These are phyloP conservation scores for Chlorencoelia australis DNA, from an alignment of 2,329 filamentous ascomycete species.

Conservation along the genomic window DNA sequence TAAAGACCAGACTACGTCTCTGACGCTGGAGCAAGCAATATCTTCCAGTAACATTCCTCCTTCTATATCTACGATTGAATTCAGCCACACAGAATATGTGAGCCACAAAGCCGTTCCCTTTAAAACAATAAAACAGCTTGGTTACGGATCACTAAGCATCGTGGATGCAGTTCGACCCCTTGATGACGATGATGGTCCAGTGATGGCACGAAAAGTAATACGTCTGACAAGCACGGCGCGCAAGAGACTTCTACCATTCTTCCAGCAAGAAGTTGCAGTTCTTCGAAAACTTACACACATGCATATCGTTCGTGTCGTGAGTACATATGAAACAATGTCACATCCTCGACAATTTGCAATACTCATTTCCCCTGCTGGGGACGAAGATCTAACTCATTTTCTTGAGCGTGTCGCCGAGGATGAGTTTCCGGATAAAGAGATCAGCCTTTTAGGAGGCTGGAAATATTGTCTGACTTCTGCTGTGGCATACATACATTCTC, in stretches of 20 bases:
- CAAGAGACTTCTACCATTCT: constrained; percentile 10
- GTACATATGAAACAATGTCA: constrained; percentile 12
- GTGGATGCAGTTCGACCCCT: constrained; percentile 10
- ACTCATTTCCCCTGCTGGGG: constrained; percentile 11
- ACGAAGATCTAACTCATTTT: constrained; percentile 13
- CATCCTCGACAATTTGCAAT: constrained; percentile 12
- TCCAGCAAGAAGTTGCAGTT: constrained; percentile 12
- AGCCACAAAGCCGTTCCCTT: constrained; percentile 8
- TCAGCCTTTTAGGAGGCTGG: constrained; percentile 6
- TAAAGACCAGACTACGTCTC: too few relatives aligned
- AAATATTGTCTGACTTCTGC: constrained; percentile 14
- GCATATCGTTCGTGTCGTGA: constrained; percentile 11
- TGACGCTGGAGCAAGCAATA: too few relatives aligned
- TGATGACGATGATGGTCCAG: background rate
- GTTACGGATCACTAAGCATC: constrained; percentile 12
- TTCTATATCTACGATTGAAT: background rate
- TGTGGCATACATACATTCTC: constrained; percentile 10
- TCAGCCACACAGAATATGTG: constrained; percentile 8
- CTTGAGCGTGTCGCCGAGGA: constrained; percentile 12
- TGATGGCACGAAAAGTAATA: constrained; percentile 12
- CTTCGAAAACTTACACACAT: constrained; percentile 9
- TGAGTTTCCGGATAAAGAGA: constrained; percentile 9
- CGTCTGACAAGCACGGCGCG: constrained; percentile 9
- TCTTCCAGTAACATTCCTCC: too few relatives aligned
- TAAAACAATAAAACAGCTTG: constrained; percentile 9